Percentiles rank a stretch among this genome's conserved stretches.
Conservation (phyloP, 352 stramenopile species). For the Phytophthora kernoviae region DNA sequence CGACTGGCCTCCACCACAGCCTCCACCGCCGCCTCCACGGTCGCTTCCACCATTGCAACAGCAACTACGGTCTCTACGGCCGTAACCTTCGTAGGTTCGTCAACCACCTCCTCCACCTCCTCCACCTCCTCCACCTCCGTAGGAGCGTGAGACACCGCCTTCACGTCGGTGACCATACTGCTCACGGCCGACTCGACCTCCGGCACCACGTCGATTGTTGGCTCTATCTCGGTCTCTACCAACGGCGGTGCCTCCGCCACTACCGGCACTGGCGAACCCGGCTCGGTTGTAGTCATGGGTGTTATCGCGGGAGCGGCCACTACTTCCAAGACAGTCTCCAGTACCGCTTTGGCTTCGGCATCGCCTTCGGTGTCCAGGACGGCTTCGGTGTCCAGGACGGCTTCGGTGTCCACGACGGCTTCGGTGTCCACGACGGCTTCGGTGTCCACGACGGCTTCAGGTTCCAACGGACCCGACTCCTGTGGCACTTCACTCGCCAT, state of each 20-base stretch:
- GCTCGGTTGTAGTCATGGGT: too few relatives aligned
- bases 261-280: too few relatives aligned
- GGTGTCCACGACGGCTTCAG: neutral
- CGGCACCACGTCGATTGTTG: neutral
- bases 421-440: neutral
- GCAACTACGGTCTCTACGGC: neutral
- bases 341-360: too few relatives aligned
- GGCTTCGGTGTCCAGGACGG: too few relatives aligned
- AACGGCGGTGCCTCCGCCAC: neutral
- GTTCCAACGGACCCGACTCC: neutral
- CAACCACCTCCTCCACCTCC: neutral
- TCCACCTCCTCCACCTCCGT: too few relatives aligned
- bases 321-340: neutral
- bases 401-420: neutral
- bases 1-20: neutral
- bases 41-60: neutral
- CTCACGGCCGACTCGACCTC: conserved; percentile 4
- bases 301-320: too few relatives aligned
- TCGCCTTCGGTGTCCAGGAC: neutral
- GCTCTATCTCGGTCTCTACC: neutral
- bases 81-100: neutral
- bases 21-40: conserved; percentile 1
- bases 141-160: too few relatives aligned
- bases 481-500: neutral
- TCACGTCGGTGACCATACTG: conserved; percentile 3